Evolutionary conservation across 192 early-diverging fungal species (phyloP).

Genomic region (Backusella luteola): DNA sequence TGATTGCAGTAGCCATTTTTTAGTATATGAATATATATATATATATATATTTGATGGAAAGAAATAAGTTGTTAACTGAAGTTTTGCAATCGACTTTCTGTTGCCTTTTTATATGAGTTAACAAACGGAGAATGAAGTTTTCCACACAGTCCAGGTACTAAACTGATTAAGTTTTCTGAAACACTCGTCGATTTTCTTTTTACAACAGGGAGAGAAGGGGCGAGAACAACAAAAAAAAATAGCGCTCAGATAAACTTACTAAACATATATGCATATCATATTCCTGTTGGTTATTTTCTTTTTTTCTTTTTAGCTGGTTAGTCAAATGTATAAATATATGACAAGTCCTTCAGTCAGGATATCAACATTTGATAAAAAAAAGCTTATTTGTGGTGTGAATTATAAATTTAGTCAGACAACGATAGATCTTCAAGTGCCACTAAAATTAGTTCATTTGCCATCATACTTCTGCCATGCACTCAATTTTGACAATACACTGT

Average conservation of each 20-base stretch:
- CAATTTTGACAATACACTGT: background rate
- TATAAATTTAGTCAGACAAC: slow-evolving; percentile 3
- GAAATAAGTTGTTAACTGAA: background rate
- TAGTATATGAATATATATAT: background rate
- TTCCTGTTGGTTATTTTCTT: background rate
- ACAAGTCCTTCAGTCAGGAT: background rate
- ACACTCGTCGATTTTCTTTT: background rate
- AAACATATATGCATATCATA: background rate
- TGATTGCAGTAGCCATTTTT: slow-evolving; percentile 6
- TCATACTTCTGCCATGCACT: slow-evolving; percentile 2
- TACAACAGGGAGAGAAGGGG: background rate
- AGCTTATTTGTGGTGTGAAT: slow-evolving; percentile 2
- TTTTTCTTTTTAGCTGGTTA: background rate
- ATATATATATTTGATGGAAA: background rate
- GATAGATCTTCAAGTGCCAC: background rate
- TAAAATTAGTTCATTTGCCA: background rate
- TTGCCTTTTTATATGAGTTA: slow-evolving; percentile 4
- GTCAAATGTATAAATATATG: background rate
- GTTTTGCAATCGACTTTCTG: background rate
- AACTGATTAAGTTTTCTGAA: slow-evolving; percentile 2
- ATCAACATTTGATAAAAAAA: slow-evolving; percentile 3
- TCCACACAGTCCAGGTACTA: slow-evolving; percentile 6
- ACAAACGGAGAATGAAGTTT: slow-evolving; percentile 7
- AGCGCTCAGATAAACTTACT: background rate
- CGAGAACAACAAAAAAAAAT: background rate